These are phyloP conservation scores for Xanthoconium stramineum DNA, from an alignment of 768 basidiomycete genomes.

Conservation along the genomic window DNA sequence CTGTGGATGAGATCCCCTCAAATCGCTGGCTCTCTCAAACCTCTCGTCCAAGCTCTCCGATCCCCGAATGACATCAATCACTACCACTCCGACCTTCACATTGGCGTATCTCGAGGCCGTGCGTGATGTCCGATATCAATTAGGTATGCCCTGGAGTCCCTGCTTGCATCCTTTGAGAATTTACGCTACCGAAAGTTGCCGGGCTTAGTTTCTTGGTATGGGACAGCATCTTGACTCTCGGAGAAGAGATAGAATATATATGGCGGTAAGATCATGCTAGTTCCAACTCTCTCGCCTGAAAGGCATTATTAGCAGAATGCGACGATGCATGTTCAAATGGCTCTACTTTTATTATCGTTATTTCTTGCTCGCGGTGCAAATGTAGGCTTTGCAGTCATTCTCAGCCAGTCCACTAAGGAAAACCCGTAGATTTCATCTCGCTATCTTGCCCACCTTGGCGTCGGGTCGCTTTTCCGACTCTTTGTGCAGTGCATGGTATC, in stretches of 20 bases:
- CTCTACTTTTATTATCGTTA: slow-evolving; percentile 21
- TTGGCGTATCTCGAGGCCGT: slow-evolving; percentile 2
- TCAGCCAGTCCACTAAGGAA: neutral
- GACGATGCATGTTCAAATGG: slow-evolving; percentile 7
- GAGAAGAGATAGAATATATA: slow-evolving; percentile 25
- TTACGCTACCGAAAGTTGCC: slow-evolving; percentile 19
- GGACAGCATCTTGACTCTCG: slow-evolving; percentile 26
- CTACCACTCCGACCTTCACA: neutral
- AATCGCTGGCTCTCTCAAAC: too few species aligned
- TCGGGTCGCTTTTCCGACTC: slow-evolving; percentile 7
- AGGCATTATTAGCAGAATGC: slow-evolving; percentile 10
- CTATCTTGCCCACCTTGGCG: slow-evolving; percentile 4
- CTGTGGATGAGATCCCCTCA: neutral
- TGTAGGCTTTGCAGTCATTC: slow-evolving; percentile 1
- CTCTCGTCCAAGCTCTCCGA: neutral
- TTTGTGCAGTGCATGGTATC: slow-evolving; percentile 15
- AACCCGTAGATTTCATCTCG: slow-evolving; percentile 8
- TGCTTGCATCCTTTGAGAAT: neutral
- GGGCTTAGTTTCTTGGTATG: slow-evolving; percentile 25
- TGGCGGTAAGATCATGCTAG: slow-evolving; percentile 26
- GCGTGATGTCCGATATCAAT: slow-evolving; percentile 7
- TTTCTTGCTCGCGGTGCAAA: slow-evolving; percentile 7
- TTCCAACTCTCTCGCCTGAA: too few species aligned
- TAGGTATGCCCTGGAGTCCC: neutral
- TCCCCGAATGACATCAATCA: slow-evolving; percentile 2